Conservation (phyloP, 2,329 filamentous ascomycete genomes). For the Penicillium vulpinum region DNA sequence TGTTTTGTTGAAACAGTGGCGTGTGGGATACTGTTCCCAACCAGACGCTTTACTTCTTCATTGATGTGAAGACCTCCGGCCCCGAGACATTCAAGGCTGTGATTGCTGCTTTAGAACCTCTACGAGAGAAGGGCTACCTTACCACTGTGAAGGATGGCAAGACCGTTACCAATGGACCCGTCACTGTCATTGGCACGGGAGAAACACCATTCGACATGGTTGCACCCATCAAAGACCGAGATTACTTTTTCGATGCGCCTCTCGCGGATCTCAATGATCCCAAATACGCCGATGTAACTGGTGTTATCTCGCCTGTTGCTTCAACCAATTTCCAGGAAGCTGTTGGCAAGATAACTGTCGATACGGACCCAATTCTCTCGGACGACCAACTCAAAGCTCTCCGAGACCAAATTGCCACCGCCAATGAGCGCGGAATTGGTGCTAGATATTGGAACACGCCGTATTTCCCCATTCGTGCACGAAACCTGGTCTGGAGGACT, state of each 20-base stretch:
- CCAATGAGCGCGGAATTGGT: slow-evolving; percentile 58
- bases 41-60: slow-evolving; percentile 65
- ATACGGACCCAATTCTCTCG: slow-evolving; percentile 34
- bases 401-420: slow-evolving; percentile 53
- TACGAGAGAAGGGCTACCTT: slow-evolving; percentile 55
- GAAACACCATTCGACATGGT: slow-evolving; percentile 55
- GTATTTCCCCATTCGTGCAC: slow-evolving; percentile 57
- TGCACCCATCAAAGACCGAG: slow-evolving; percentile 45
- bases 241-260: slow-evolving; percentile 64
- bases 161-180: slow-evolving; percentile 49
- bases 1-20: slow-evolving; percentile 40
- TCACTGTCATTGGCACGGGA: slow-evolving; percentile 65
- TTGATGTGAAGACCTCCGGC: slow-evolving; percentile 64
- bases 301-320: slow-evolving; percentile 55
- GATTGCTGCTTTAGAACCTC: slow-evolving; percentile 56
- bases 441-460: slow-evolving; percentile 66
- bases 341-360: slow-evolving; percentile 42
- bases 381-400: slow-evolving; percentile 52
- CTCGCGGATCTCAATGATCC: slow-evolving; percentile 47
- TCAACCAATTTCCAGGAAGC: slow-evolving; percentile 51
- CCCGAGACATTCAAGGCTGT: slow-evolving; percentile 57
- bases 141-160: slow-evolving; percentile 52
- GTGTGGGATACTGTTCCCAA: slow-evolving; percentile 58
- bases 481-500: slow-evolving; percentile 60
- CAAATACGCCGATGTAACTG: slow-evolving; percentile 48